Conservation (phyloP, 2,329 filamentous ascomycete genomes). For the Aotearoamyces nothofagi region DNA sequence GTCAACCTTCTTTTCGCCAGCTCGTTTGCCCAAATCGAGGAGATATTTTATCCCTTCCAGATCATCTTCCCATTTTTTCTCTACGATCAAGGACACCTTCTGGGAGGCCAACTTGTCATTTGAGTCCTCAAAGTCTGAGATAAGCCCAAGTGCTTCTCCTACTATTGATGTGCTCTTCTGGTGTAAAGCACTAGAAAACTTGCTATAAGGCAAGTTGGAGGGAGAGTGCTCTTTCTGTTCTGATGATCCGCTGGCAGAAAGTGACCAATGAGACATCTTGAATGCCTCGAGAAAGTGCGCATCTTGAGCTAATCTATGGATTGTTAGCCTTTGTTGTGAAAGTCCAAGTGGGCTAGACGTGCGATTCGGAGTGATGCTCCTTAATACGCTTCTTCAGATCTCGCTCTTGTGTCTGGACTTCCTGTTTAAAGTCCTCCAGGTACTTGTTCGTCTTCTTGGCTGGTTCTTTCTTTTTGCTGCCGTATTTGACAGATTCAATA, state of each 20-base stretch:
- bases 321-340: too few species aligned
- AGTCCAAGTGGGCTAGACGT: background rate
- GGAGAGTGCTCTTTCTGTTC: background rate
- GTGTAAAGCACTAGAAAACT: background rate
- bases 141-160: background rate
- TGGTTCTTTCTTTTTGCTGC: background rate
- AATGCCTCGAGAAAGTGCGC: background rate
- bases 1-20: background rate
- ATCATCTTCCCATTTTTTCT: background rate
- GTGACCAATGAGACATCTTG: background rate
- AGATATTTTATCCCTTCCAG: background rate
- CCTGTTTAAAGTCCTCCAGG: background rate
- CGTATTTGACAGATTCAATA: background rate
- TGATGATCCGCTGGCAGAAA: background rate
- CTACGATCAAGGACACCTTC: background rate
- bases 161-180: background rate
- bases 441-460: background rate
- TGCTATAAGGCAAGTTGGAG: background rate
- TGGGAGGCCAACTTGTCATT: background rate
- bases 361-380: background rate
- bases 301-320: conserved; percentile 1
- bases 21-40: background rate
- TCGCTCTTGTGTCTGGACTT: background rate
- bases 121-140: background rate
- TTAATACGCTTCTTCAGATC: background rate